phyloP scores from a whole-genome alignment of 108 stramenopile genomes.

The Pseudonitzschia multiseries region DNA sequence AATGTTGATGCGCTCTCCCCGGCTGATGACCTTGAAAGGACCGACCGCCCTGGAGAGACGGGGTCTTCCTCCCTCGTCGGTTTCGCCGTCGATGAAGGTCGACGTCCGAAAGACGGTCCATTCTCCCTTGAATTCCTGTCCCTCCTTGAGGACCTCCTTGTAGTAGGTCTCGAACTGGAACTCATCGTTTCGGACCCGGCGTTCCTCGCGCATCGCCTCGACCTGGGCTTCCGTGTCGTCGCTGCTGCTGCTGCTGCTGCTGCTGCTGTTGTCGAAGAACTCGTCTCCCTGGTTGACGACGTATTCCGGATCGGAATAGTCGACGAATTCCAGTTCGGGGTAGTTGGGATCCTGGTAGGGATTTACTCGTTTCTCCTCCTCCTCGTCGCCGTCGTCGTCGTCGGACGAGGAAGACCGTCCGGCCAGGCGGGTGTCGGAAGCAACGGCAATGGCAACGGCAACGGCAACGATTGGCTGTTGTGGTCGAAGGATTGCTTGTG shows the following conservation, averaged over 20 bases:
- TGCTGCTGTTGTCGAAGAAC: too few species aligned
- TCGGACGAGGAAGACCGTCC: not conserved
- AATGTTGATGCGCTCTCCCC: slow-evolving; percentile 44
- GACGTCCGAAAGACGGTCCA: slow-evolving; percentile 84
- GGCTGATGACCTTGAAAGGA: slow-evolving; percentile 57
- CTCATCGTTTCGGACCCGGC: slow-evolving; percentile 79
- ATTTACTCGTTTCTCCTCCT: slow-evolving; percentile 37
- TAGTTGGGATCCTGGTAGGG: slow-evolving; percentile 63
- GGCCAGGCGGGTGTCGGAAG: not conserved
- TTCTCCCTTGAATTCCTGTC: slow-evolving; percentile 71
- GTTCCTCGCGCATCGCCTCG: slow-evolving; percentile 85
- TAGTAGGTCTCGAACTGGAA: slow-evolving; percentile 90
- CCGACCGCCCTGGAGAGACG: slow-evolving; percentile 36
- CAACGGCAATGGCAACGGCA: not conserved
- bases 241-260: too few species aligned
- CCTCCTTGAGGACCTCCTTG: slow-evolving; percentile 53
- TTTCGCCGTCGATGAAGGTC: slow-evolving; percentile 56
- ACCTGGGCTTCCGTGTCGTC: slow-evolving; percentile 72
- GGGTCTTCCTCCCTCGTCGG: slow-evolving; percentile 18
- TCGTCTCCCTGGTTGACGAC: slow-evolving; percentile 70
- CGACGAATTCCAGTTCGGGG: slow-evolving; percentile 83
- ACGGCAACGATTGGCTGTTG: not conserved
- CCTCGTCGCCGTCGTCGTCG: too few species aligned
- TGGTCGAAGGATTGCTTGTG: too few species aligned
- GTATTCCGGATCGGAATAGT: slow-evolving; percentile 84